phyloP scores from a whole-genome alignment of 169 alveolate genomes.

The Eimeria falciformis region DNA sequence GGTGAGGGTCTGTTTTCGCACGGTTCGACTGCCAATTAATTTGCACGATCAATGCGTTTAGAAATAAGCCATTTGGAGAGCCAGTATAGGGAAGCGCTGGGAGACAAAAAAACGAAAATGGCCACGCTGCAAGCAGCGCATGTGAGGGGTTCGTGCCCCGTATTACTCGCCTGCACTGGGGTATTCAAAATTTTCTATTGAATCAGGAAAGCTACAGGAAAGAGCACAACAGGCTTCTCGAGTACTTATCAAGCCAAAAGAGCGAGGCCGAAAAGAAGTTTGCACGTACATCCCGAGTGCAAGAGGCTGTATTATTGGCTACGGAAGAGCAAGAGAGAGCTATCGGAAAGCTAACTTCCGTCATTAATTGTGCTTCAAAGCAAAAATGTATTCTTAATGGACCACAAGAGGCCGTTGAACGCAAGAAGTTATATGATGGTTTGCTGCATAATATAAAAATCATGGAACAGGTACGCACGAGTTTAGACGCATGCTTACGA shows the following conservation, averaged over 20 bases:
- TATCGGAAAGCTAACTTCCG: background rate
- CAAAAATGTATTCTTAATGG: background rate
- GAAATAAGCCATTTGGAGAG: background rate
- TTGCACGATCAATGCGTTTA: background rate
- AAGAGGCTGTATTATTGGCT: background rate
- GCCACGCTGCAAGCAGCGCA: slow-evolving; percentile 2
- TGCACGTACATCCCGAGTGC: background rate
- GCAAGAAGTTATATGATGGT: background rate
- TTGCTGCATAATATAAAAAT: background rate
- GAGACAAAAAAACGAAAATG: background rate
- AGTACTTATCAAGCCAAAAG: background rate
- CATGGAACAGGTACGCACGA: slow-evolving; percentile 1
- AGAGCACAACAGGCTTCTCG: background rate
- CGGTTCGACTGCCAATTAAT: background rate
- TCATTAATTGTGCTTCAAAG: background rate
- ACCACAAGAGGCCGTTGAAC: background rate
- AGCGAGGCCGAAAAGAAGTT: background rate
- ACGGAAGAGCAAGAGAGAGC: background rate
- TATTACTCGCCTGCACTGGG: background rate
- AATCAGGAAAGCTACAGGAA: background rate
- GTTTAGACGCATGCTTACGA: too few species aligned
- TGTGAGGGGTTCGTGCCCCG: background rate
- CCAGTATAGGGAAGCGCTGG: background rate
- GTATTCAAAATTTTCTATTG: background rate
- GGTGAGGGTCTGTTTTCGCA: background rate